Conservation (phyloP, 176 grass and related monocot species). For the Oropetium thomaeum region DNA sequence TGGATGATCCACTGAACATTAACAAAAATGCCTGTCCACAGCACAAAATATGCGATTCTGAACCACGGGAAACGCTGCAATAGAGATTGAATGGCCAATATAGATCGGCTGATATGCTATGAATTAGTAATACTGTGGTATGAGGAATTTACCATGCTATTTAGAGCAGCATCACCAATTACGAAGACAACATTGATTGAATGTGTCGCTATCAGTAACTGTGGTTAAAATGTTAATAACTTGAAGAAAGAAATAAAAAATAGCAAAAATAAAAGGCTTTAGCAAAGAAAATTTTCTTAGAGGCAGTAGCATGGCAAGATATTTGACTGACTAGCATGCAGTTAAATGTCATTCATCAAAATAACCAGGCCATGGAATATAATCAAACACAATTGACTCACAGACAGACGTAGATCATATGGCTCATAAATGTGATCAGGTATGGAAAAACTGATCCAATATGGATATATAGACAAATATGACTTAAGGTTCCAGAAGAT, state of each 20-base stretch:
- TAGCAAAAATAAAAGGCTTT: background rate
- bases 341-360: constrained; percentile 2
- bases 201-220: constrained; percentile 82
- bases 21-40: constrained; percentile 72
- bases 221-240: constrained; percentile 12
- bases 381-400: background rate
- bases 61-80: constrained; percentile 77
- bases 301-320: background rate
- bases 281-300: background rate
- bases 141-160: constrained; percentile 66
- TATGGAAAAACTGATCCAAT: background rate
- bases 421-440: background rate
- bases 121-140: background rate
- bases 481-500: background rate
- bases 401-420: too few species aligned
- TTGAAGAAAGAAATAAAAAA: constrained; percentile 13
- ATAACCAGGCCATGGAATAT: background rate
- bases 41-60: constrained; percentile 74
- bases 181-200: constrained; percentile 77
- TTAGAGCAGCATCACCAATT: constrained; percentile 69
- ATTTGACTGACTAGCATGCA: background rate
- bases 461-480: background rate
- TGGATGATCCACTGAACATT: constrained; percentile 78
- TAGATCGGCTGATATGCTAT: background rate
- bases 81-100: constrained; percentile 22